Conservation (phyloP, 75 land plant genomes). For the Gnetum montanum region DNA sequence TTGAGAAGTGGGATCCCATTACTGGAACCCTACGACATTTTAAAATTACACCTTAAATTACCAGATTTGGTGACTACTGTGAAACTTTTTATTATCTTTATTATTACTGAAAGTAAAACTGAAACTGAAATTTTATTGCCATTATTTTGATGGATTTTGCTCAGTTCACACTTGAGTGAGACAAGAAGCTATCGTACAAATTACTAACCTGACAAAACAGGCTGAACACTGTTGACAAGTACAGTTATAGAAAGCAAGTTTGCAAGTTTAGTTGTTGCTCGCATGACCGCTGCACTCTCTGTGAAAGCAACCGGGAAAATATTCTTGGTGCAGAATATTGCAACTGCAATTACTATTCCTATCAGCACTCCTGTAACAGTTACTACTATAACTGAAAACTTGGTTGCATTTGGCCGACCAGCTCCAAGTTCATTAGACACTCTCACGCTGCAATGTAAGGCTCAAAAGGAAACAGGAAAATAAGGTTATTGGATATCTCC, state of each 20-base stretch:
- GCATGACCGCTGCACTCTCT: slow-evolving; percentile 12
- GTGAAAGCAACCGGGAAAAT: slow-evolving; percentile 24
- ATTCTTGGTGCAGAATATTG: slow-evolving; percentile 10
- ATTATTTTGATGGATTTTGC: no score
- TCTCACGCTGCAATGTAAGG: slow-evolving; percentile 17
- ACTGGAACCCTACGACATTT: no score
- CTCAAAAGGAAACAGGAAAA: no score
- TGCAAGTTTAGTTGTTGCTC: slow-evolving; percentile 12
- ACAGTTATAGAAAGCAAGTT: slow-evolving; percentile 18
- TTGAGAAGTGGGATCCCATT: no score
- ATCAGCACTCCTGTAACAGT: slow-evolving; percentile 13
- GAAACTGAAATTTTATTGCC: no score
- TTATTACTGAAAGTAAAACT: no score
- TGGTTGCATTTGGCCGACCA: slow-evolving; percentile 26
- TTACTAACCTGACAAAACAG: slow-evolving; percentile 26
- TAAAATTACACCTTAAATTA: no score
- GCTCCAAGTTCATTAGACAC: slow-evolving; percentile 62
- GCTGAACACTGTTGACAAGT: slow-evolving; percentile 23
- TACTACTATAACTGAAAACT: slow-evolving; percentile 23
- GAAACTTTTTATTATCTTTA: no score
- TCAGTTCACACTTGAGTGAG: no score
- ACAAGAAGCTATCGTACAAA: background rate
- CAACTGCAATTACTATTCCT: slow-evolving; percentile 12
- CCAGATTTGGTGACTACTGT: no score
- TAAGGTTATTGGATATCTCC: background rate